Evolutionary conservation across 208 protist species (phyloP).

Genomic region (Spongospora subterranea): DNA sequence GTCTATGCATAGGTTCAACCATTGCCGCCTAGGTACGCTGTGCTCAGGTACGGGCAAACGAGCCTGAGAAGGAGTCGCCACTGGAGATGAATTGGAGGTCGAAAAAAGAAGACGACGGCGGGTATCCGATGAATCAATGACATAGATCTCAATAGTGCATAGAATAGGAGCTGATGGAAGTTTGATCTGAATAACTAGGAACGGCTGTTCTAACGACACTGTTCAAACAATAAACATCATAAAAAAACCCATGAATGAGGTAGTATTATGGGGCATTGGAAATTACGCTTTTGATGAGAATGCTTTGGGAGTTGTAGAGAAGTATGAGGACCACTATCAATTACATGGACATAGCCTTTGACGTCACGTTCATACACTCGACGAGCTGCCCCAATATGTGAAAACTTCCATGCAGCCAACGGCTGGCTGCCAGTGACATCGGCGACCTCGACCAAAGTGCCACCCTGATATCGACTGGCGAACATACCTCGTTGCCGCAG

Average conservation of each 20-base stretch:
- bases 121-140: slow-evolving; percentile 10
- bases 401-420: background rate
- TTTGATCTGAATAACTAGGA: slow-evolving; percentile 39
- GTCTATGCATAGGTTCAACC: slow-evolving; percentile 47
- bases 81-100: background rate
- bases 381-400: background rate
- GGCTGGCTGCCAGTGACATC: slow-evolving; percentile 29
- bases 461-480: slow-evolving; percentile 49
- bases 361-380: slow-evolving; percentile 38
- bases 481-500: no score
- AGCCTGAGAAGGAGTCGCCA: background rate
- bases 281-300: slow-evolving; percentile 39
- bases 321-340: slow-evolving; percentile 42
- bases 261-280: background rate
- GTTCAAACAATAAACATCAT: background rate
- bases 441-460: slow-evolving; percentile 29
- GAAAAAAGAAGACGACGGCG: slow-evolving; percentile 3
- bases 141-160: background rate
- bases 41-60: background rate
- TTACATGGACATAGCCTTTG: slow-evolving; percentile 26
- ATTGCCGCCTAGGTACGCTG: background rate
- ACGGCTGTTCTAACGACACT: slow-evolving; percentile 57
- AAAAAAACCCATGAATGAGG: background rate
- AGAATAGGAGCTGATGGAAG: background rate
- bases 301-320: slow-evolving; percentile 21